Evolutionary conservation across 2,329 filamentous ascomycete species (phyloP).

Genomic region (Aureobasidium zeae): DNA sequence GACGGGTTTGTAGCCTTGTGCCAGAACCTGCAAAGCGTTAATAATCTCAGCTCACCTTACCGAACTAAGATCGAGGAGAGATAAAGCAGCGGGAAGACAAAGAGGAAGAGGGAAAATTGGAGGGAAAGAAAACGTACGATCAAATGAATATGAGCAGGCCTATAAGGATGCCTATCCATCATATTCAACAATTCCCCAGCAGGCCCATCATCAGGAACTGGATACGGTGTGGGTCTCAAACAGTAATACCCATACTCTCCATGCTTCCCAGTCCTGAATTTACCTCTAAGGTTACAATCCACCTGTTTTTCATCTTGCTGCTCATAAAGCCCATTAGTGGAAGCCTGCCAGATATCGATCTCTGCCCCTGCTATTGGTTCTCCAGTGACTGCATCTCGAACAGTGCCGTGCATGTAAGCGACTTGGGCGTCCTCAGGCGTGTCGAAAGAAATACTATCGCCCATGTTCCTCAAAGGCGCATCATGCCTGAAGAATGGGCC

Average conservation of each 20-base stretch:
- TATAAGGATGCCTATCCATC: slow-evolving; percentile 51
- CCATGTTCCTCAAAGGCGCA: slow-evolving; percentile 61
- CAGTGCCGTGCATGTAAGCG: slow-evolving; percentile 55
- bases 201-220: slow-evolving; percentile 47
- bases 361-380: slow-evolving; percentile 55
- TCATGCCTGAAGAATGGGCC: slow-evolving; percentile 76
- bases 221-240: slow-evolving; percentile 39
- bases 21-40: slow-evolving; percentile 34
- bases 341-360: slow-evolving; percentile 73
- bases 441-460: slow-evolving; percentile 52
- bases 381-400: slow-evolving; percentile 50
- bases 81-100: no score
- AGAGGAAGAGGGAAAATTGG: no score
- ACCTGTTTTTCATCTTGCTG: slow-evolving; percentile 61
- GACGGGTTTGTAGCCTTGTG: slow-evolving; percentile 55
- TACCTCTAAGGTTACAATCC: slow-evolving; percentile 65
- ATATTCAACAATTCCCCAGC: slow-evolving; percentile 49
- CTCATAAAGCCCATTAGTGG: slow-evolving; percentile 56
- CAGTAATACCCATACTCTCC: slow-evolving; percentile 50
- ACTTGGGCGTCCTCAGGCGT: slow-evolving; percentile 44
- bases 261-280: slow-evolving; percentile 57
- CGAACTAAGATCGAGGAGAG: no score
- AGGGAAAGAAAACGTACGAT: slow-evolving; percentile 26
- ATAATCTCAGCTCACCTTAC: no score
- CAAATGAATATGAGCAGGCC: slow-evolving; percentile 56